Evolutionary conservation across 768 basidiomycete genomes (phyloP), one percentile per base, ranked within the genome.

Genomic region (Russula virescens): DNA sequence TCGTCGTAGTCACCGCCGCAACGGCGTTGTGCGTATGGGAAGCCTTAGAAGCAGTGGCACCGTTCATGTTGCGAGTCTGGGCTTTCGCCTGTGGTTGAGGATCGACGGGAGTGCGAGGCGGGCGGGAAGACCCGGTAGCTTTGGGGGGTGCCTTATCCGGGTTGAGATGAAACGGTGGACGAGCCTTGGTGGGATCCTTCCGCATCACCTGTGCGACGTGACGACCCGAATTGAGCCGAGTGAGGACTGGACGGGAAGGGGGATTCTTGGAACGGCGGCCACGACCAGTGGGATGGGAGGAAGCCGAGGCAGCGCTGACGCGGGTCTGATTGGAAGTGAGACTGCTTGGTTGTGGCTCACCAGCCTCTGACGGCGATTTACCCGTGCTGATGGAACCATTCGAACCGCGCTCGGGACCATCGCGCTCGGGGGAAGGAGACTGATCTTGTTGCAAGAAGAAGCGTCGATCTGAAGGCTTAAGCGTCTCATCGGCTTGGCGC

Each of bases 381-480:
- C 64, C 72, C 1, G 73, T 76, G 34, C 73, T 75, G 34, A 74
- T 73, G 51, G 67, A 67, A 42, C 68, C 73, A 5, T 69, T 73
- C 8, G 71, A 73, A 9, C 64, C 69, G 16, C 49, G 57, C 14
- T 60, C 60, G 35, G 49, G 66, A 16, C 70, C 69, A 55, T 66
- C 73, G 25, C 70, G 71, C 53, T 78, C 78, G 35, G 75, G 73
- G 0, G 77, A 79, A 23, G 79, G 79, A 10, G 79, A 79, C 35
- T 71, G 69, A 34, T 68, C 62, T 34, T 79, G 75, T 60, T 74
- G 76, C 18, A 80, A 68, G 73, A 81, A 80, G 69, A 79, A 80
- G 10, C 75, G 73, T 62, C 75, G 73, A 68, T 79, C 78, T 14
- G 75, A 68, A 23, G 69, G 70, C 62, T 75, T 76, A n/a, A 73